These are phyloP conservation scores for Alternaria alternata DNA, from an alignment of 2,329 filamentous ascomycete species.

Conservation along the genomic window DNA sequence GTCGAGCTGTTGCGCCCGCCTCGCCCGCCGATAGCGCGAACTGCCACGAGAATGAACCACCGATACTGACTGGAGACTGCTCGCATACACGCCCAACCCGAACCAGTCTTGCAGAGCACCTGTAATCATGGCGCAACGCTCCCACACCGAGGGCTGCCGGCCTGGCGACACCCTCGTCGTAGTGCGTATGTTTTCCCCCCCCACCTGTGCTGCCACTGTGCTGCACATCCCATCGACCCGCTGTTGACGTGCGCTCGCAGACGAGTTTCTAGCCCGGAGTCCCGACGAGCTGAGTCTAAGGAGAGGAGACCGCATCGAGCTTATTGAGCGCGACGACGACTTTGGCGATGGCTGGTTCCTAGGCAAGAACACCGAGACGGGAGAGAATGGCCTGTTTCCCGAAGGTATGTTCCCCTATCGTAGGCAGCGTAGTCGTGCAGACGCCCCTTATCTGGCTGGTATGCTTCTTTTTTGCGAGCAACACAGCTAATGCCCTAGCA, in stretches of 20 bases:
- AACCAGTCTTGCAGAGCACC: conserved; percentile 10
- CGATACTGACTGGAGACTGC: conserved; percentile 27
- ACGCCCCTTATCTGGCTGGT: not conserved
- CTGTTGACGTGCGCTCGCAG: conserved; percentile 56
- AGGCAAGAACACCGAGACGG: conserved; percentile 75
- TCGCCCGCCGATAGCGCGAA: conserved; percentile 20
- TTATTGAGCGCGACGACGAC: conserved; percentile 86
- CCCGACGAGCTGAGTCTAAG: conserved; percentile 89
- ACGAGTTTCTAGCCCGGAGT: conserved; percentile 91
- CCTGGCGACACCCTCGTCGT: conserved; percentile 74
- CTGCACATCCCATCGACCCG: not conserved
- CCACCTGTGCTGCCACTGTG: not conserved
- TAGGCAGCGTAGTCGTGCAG: not conserved
- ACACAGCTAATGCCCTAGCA: conserved; percentile 43
- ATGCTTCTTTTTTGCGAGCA: conserved; percentile 1
- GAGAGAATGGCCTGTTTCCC: conserved; percentile 80
- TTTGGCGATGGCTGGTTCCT: conserved; percentile 90
- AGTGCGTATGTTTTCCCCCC: conserved; percentile 67
- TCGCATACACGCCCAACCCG: conserved; percentile 10
- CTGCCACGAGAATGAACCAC: conserved; percentile 21
- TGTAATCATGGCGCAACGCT: conserved; percentile 42
- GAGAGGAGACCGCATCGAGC: conserved; percentile 83
- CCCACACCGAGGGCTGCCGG: conserved; percentile 60
- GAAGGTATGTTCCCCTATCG: conserved; percentile 67
- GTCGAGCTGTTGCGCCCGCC: conserved; percentile 15